Base-by-base conservation (phyloP, 2,329 filamentous ascomycete genomes). In the Hyphodiscus sp. region DNA sequence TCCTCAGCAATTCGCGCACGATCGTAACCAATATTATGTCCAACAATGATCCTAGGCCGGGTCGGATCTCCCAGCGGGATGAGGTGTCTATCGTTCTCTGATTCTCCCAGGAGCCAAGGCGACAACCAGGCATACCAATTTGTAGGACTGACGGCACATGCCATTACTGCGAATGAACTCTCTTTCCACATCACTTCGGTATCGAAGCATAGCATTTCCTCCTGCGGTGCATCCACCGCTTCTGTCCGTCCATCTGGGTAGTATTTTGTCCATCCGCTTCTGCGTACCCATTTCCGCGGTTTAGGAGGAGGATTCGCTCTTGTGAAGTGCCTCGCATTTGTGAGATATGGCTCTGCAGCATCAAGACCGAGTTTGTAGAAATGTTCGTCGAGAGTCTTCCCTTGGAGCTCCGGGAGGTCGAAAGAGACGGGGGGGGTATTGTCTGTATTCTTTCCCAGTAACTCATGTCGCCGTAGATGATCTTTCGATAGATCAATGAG, bases 61-160 rank as follows among this genome's bases (percentile, higher is more conserved):
- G 74, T 76, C 8, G 86, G 82, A 63, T 96, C 85, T 29, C 94
- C 95, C 7, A 99, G 72, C 0, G 95, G 91, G 47, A 99, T 86
- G 13, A 99, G 74, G 56, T 99, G 92, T 47, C 82, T 80, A 65
- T 89, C 80, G 30, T 83, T 83, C 38, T 87, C 75, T 1, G 89
- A 86, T 73, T 97, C 89, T 29, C 85, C 88, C 18, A 99, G 72
- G 38, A 99, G 74, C 92, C 92, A 99, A 0, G 94, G 94, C 13
- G 94, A 99, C 50, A 99, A 71, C 94, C 94, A 99, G 0, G 86
- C 89, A 73, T 99, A 99, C 95, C 95, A 99, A 29, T 91, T 85
- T 2, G 84, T 91, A 0, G 89, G 85, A 61, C 91, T 91, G 18
- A 85, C 88, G 15, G 95, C 94, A 68, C 92, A 97, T 20, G 95